Evolutionary conservation across 495 filamentous ascomycete species (phyloP).

Genomic region (Talaromyces proteolyticus): DNA sequence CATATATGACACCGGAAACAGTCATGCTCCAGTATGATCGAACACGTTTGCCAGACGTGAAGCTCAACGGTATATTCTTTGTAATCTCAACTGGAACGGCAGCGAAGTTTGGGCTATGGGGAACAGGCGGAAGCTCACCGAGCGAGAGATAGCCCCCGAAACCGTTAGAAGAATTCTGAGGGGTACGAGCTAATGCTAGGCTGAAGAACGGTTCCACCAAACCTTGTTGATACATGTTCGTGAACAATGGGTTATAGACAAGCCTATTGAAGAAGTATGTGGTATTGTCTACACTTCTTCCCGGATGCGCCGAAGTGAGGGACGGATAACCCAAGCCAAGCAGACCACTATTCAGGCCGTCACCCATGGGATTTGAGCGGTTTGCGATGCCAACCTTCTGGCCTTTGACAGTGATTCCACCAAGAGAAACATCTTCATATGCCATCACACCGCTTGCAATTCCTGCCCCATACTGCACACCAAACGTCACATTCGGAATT

Average conservation of each 20-base stretch:
- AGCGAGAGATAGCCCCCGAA: slow-evolving; percentile 23
- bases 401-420: slow-evolving; percentile 41
- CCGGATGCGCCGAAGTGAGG: slow-evolving; percentile 27
- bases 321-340: slow-evolving; percentile 57
- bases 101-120: slow-evolving; percentile 10
- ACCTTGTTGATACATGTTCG: slow-evolving; percentile 47
- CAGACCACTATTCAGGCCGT: slow-evolving; percentile 41
- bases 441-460: slow-evolving; percentile 51
- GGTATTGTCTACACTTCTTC: slow-evolving; percentile 20
- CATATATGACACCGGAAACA: slow-evolving; percentile 4
- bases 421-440: slow-evolving; percentile 49
- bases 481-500: slow-evolving; percentile 46
- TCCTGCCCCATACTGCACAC: slow-evolving; percentile 54
- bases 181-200: slow-evolving; percentile 22
- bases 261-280: slow-evolving; percentile 19
- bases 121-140: slow-evolving; percentile 19
- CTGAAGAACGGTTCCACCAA: slow-evolving; percentile 51
- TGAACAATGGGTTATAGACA: slow-evolving; percentile 52
- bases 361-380: slow-evolving; percentile 39
- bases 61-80: slow-evolving; percentile 10
- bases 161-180: slow-evolving; percentile 8
- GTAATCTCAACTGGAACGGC: slow-evolving; percentile 18
- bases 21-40: slow-evolving; percentile 22
- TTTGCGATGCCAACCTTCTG: slow-evolving; percentile 51
- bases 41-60: slow-evolving; percentile 6